These are phyloP conservation scores for Collybia sp. DNA, from an alignment of 768 basidiomycete genomes.

Conservation along the genomic window DNA sequence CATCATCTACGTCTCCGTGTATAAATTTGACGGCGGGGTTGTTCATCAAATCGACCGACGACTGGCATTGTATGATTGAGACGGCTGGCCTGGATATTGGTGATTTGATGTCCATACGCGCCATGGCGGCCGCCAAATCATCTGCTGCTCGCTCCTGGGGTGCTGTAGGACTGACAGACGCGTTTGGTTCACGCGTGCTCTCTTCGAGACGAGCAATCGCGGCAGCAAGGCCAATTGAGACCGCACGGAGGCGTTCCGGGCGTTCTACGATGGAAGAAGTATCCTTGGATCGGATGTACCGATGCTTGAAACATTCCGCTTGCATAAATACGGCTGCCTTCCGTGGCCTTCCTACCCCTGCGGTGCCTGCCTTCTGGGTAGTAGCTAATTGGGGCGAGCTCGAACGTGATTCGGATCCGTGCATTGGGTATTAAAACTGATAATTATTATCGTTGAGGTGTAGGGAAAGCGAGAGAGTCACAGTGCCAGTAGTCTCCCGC, in stretches of 20 bases:
- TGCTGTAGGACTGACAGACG: not conserved
- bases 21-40: conserved; percentile 67
- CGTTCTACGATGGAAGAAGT: conserved; percentile 80
- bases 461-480: too few species aligned
- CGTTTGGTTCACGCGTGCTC: conserved; percentile 7
- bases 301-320: conserved; percentile 68
- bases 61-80: conserved; percentile 46
- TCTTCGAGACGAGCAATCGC: conserved; percentile 71
- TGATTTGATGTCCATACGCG: conserved; percentile 32
- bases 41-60: conserved; percentile 49
- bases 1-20: conserved; percentile 64
- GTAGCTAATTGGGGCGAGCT: too few species aligned
- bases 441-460: too few species aligned
- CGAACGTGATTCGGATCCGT: too few species aligned
- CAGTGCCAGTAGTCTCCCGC: too few species aligned
- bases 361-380: too few species aligned
- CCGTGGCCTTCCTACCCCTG: not conserved
- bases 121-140: conserved; percentile 43
- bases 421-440: too few species aligned
- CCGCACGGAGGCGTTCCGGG: conserved; percentile 83
- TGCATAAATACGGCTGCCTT: conserved; percentile 49
- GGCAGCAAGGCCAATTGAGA: conserved; percentile 77
- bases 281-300: conserved; percentile 75
- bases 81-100: conserved; percentile 21
- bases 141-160: conserved; percentile 21